Conservation (phyloP, 805 yeast genomes). For the Kodamaea leandrae region DNA sequence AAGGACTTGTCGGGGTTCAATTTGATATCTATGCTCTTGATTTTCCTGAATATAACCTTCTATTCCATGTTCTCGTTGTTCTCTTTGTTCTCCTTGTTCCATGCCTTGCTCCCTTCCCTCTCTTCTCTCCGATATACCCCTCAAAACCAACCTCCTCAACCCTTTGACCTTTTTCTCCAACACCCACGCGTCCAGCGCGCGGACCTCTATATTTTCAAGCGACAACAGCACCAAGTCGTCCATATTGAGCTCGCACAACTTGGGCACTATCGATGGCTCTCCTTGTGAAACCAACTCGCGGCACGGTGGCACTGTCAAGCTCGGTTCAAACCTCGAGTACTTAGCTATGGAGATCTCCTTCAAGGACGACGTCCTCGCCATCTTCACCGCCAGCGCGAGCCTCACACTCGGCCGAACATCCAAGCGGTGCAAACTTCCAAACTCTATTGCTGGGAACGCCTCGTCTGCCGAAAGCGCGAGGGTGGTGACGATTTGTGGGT, state of each 20-base stretch:
- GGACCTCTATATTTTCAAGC: constrained; percentile 24
- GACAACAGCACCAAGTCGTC: constrained; percentile 19
- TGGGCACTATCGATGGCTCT: background rate
- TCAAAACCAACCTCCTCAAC: constrained; percentile 29
- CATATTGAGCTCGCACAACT: constrained; percentile 3
- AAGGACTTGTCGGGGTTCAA: too few relatives aligned
- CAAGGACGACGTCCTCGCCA: background rate
- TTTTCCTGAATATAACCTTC: too few relatives aligned
- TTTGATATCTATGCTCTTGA: too few relatives aligned
- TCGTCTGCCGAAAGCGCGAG: constrained; percentile 29
- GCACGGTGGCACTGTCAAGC: constrained; percentile 16
- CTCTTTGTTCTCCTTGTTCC: too few relatives aligned
- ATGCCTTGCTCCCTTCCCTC: background rate
- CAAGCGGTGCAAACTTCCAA: constrained; percentile 29
- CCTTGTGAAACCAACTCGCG: constrained; percentile 11
- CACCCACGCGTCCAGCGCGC: constrained; percentile 20
- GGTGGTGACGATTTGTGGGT: constrained; percentile 21
- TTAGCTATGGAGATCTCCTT: constrained; percentile 1
- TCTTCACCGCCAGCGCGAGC: constrained; percentile 10
- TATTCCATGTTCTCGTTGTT: too few relatives aligned
- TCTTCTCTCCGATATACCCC: constrained; percentile 37
- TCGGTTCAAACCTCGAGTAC: constrained; percentile 2
- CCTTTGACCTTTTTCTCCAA: constrained; percentile 19
- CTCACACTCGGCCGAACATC: constrained; percentile 31
- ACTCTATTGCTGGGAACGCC: constrained; percentile 14